Conservation (phyloP, 1,284 basidiomycete species). For the Wallemia hederae region DNA sequence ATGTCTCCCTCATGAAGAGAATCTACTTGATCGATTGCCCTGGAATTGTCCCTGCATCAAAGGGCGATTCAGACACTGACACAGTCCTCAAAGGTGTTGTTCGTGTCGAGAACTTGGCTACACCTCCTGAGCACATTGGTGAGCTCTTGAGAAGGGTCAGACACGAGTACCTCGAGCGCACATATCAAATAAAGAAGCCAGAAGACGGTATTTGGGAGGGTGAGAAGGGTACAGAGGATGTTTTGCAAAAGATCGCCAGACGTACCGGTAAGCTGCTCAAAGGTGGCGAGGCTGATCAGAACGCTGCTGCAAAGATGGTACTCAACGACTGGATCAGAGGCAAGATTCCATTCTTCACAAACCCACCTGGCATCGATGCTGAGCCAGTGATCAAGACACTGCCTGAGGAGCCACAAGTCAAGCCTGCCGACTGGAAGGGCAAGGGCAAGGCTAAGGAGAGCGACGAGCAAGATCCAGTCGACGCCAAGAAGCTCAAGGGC, state of each 20-base stretch:
- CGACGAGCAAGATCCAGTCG: constrained; percentile 13
- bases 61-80: constrained; percentile 63
- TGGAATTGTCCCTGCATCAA: constrained; percentile 79
- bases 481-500: constrained; percentile 22
- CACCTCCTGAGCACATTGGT: constrained; percentile 79
- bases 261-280: constrained; percentile 77
- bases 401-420: background rate
- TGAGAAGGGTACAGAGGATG: constrained; percentile 30
- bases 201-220: constrained; percentile 16
- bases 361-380: constrained; percentile 30
- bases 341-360: constrained; percentile 63
- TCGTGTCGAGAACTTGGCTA: constrained; percentile 77
- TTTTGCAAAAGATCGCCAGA: constrained; percentile 58
- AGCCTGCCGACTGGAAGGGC: constrained; percentile 25
- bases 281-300: constrained; percentile 77
- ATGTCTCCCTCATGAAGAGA: constrained; percentile 77
- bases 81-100: constrained; percentile 94
- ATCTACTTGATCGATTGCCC: constrained; percentile 99
- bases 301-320: constrained; percentile 79
- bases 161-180: constrained; percentile 69
- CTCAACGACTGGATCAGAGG: constrained; percentile 94
- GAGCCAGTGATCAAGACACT: constrained; percentile 1
- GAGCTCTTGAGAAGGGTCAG: constrained; percentile 65
- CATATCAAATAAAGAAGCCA: constrained; percentile 37
- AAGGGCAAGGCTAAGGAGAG: constrained; percentile 17